Evolutionary conservation across 1,139 yeast species (phyloP).

Genomic region (Zygosaccharomyces pseudobailii): DNA sequence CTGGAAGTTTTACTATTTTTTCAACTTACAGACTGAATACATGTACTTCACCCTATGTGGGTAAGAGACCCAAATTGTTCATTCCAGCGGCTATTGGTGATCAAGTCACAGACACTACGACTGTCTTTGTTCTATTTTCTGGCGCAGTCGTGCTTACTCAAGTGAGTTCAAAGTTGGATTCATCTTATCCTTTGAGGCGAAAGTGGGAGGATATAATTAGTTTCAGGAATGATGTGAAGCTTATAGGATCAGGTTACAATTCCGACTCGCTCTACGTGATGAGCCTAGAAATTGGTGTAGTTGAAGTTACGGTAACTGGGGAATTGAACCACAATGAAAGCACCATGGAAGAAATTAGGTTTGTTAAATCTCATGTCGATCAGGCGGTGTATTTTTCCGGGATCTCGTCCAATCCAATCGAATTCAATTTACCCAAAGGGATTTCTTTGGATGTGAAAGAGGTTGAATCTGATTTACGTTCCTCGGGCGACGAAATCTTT

Average conservation of each 20-base stretch:
- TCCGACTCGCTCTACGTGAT: slow-evolving; percentile 48
- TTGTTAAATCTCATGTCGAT: slow-evolving; percentile 67
- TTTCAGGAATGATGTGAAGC: slow-evolving; percentile 48
- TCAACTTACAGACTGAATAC: slow-evolving; percentile 58
- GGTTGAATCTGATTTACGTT: slow-evolving; percentile 46
- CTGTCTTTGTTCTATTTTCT: slow-evolving; percentile 60
- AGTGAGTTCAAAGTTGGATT: slow-evolving; percentile 47
- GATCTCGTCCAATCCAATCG: slow-evolving; percentile 43
- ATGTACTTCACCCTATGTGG: slow-evolving; percentile 33
- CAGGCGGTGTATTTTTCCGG: slow-evolving; percentile 63
- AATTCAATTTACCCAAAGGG: slow-evolving; percentile 48
- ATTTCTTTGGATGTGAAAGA: slow-evolving; percentile 35
- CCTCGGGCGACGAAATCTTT: slow-evolving; percentile 52
- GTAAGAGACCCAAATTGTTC: slow-evolving; percentile 44
- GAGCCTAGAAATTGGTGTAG: slow-evolving; percentile 58
- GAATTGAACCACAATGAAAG: slow-evolving; percentile 10
- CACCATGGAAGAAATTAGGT: slow-evolving; percentile 29
- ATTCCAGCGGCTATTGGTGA: slow-evolving; percentile 43
- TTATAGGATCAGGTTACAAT: slow-evolving; percentile 62
- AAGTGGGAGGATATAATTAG: slow-evolving; percentile 77
- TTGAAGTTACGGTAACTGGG: slow-evolving; percentile 48
- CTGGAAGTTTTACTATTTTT: slow-evolving; percentile 50
- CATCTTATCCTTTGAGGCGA: slow-evolving; percentile 40
- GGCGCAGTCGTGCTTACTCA: slow-evolving; percentile 65
- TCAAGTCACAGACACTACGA: slow-evolving; percentile 41